Conservation (phyloP, 2,329 filamentous ascomycete genomes). For the Myriosclerotinia curreyana region DNA sequence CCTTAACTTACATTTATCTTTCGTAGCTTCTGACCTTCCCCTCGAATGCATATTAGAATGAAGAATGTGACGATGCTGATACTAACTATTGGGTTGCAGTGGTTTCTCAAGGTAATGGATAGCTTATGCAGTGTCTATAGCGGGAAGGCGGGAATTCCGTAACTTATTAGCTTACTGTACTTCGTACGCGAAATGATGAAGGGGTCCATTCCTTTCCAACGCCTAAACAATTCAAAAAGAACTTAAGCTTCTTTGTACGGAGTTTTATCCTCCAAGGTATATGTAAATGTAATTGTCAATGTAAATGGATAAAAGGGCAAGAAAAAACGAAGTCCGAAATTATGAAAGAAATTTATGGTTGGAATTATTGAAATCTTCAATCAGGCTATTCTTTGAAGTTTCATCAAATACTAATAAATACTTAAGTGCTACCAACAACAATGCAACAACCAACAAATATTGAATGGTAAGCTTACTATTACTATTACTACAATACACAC, state of each 20-base stretch:
- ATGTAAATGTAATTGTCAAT: constrained; percentile 6
- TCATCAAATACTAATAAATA: neutral
- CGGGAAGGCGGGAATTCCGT: constrained; percentile 29
- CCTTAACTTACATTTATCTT: neutral
- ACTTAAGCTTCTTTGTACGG: constrained; percentile 12
- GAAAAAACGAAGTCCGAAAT: neutral
- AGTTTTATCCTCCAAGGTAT: constrained; percentile 18
- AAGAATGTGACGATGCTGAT: neutral
- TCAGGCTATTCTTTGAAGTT: constrained; percentile 9
- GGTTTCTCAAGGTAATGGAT: neutral
- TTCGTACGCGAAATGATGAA: constrained; percentile 20
- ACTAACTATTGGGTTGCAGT: neutral
- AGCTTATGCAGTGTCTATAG: constrained; percentile 15
- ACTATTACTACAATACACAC: neutral
- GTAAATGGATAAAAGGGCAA: neutral
- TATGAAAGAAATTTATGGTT: constrained; percentile 7
- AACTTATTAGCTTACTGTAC: constrained; percentile 20
- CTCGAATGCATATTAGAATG: neutral
- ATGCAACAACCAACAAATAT: neutral
- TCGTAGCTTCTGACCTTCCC: neutral
- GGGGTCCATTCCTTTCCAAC: constrained; percentile 22
- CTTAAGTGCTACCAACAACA: neutral
- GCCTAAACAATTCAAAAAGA: neutral
- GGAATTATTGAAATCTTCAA: constrained; percentile 1
- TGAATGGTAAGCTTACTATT: neutral